Conservation (phyloP, 805 yeast species). For the Teunomyces lycoperdinae region DNA sequence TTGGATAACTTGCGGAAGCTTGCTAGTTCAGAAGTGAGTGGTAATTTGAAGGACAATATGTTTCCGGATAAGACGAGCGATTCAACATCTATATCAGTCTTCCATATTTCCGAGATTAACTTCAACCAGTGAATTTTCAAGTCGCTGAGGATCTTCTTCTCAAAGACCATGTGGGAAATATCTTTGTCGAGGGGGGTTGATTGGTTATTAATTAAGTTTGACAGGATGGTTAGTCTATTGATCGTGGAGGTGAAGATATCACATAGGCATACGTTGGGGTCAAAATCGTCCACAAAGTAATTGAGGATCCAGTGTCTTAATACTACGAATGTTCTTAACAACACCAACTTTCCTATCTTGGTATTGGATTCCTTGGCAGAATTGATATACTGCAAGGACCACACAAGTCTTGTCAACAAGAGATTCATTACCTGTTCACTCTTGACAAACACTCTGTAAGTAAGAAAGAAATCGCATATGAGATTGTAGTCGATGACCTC, state of each 20-base stretch:
- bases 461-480: constrained; percentile 81
- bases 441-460: constrained; percentile 69
- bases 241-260: constrained; percentile 47
- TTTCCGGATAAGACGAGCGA: constrained; percentile 8
- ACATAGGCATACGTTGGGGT: constrained; percentile 29
- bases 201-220: constrained; percentile 23
- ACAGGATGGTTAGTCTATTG: constrained; percentile 35
- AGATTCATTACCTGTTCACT: constrained; percentile 58
- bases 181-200: constrained; percentile 4
- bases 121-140: constrained; percentile 42
- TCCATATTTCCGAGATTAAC: constrained; percentile 32
- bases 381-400: constrained; percentile 58
- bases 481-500: constrained; percentile 72
- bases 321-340: constrained; percentile 81
- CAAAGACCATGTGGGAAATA: constrained; percentile 25
- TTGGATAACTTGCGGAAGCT: constrained; percentile 23
- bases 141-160: constrained; percentile 35
- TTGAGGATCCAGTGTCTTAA: constrained; percentile 88
- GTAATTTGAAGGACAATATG: constrained; percentile 21
- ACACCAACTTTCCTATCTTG: constrained; percentile 59
- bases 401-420: constrained; percentile 61
- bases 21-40: constrained; percentile 23
- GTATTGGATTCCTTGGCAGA: constrained; percentile 21
- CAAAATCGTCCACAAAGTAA: constrained; percentile 80
- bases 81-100: constrained; percentile 19